Base-by-base conservation (phyloP, 495 filamentous ascomycete genomes). In the Echria macrotheca region DNA sequence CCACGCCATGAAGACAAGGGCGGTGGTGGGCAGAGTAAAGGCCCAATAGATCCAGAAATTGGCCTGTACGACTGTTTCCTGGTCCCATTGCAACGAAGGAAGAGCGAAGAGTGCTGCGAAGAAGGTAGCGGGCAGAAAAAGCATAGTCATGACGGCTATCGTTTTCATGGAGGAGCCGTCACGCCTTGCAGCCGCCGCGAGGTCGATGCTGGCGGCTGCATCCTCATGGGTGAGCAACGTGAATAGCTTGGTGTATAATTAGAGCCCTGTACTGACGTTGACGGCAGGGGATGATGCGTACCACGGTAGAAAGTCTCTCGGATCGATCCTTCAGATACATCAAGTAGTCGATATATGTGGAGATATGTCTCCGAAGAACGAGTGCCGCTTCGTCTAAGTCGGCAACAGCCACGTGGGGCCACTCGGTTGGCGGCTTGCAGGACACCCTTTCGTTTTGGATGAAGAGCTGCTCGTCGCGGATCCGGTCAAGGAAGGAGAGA, bases 11-110 rank as follows among this genome's bases (percentile, higher is more conserved):
- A n/a, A n/a, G 28, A 43, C 36, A n/a, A 49, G 0, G 12, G 19
- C 11, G 2, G 49, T 52, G 22, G 29, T 12, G 4, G 49, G 49
- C 4, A 52, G 10, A 4, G 49, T 24, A 38, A 65, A 63, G 4
- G 58, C 66, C 64, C 64, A 66, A 48, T 67, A 69, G 9, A 65
- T 38, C 66, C 64, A 70, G 24, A 69, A 69, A 8, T 54, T 49
- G 21, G 50, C 35, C 29, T 52, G 52, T 18, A 66, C 43, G 19
- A 69, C 58, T 23, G 23, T 19, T 22, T 28, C 29, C 9, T 33
- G 3, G 22, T 53, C 55, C 66, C 63, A 69, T 32, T 61, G 50
- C 9, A 68, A 53, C n/a, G 65, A 62, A 2, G 65, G 66, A 24
- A 70, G 41, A 5, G 65, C 61, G 53, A 69, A 71, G 2, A 68